Base-by-base conservation (phyloP, 306 rosid genomes). In the Psophocarpus tetragonolobus region DNA sequence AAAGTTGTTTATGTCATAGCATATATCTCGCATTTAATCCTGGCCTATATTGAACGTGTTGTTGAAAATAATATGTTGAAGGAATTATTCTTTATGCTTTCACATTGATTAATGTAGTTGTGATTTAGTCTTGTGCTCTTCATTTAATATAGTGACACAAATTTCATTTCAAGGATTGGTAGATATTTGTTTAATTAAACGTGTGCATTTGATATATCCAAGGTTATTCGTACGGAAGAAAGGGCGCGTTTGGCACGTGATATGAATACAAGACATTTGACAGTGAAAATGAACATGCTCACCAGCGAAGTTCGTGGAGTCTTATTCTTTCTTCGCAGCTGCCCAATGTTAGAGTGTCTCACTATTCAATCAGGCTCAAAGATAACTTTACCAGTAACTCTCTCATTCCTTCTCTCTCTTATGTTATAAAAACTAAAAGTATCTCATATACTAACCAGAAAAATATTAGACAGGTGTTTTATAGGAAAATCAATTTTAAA, bases 261-360 rank as follows among this genome's bases (percentile, higher is more conserved):
- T 4, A 17, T 88, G 73, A 68, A 54, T 5, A 39, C 68, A 2
- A 54, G 56, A 23, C 81, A 86, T 47, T 76, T 88, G 75, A 86
- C 2, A 57, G 1, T 84, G 75, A 86, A 71, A 53, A 76, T 85
- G 1, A 21, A 27, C 1, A n/a, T 88, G 80, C 68, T 76, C 27
- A 18, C 29, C 0, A 7, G 69, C 73, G 88, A 88, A 51, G 50
- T 56, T 35, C 44, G 1, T 4, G 88, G 84, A 62, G 68, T 82
- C 76, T 29, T n/a, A n/a, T 86, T 84, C 73, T 60, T 86, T 64
- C 53, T 88, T 47, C 47, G 63, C 27, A 81, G 83, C 35, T 81
- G 82, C 18, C 82, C 82, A 10, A 3, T 2, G 51, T 24, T 86
- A 76, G 79, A 76, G 39, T 23, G 30, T 7, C 87, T 86, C 5